These are phyloP conservation scores for Pichia exigua DNA, from an alignment of 805 yeast genomes.

Conservation along the genomic window DNA sequence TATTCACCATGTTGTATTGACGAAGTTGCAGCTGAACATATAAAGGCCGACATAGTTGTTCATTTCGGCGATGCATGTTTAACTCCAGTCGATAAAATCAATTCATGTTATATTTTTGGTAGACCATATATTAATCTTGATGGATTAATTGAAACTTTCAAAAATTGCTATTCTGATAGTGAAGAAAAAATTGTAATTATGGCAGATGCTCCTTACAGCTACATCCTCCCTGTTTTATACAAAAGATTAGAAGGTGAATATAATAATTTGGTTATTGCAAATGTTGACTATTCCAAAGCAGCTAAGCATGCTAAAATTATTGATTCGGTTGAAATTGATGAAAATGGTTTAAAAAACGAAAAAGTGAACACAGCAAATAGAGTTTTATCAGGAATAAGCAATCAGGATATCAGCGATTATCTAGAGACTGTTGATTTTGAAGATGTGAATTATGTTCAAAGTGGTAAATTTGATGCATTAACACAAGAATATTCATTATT, in stretches of 20 bases:
- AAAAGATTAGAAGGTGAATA: constrained; percentile 26
- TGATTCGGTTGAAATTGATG: constrained; percentile 13
- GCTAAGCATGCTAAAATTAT: constrained; percentile 19
- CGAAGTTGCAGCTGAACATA: constrained; percentile 95
- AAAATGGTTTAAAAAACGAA: neutral
- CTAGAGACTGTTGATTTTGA: constrained; percentile 4
- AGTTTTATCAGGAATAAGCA: constrained; percentile 23
- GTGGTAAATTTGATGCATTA: constrained; percentile 23
- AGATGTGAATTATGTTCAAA: constrained; percentile 13
- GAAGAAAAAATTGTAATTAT: constrained; percentile 49
- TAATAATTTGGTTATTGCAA: constrained; percentile 32
- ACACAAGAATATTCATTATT: constrained; percentile 50
- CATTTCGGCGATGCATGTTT: constrained; percentile 96
- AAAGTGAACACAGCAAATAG: constrained; percentile 23
- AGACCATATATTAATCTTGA: constrained; percentile 46
- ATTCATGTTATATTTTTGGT: constrained; percentile 77
- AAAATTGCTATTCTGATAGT: constrained; percentile 31
- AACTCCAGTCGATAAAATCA: constrained; percentile 65
- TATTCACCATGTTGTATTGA: constrained; percentile 94
- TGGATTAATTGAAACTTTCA: constrained; percentile 33
- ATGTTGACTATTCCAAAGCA: constrained; percentile 27
- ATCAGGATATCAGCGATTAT: constrained; percentile 11
- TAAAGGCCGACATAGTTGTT: constrained; percentile 71
- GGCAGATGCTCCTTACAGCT: constrained; percentile 67
- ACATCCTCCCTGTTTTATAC: constrained; percentile 35